Evolutionary conservation across 352 stramenopile genomes (phyloP), one percentile per base, ranked within the genome.

Genomic region (Globisporangium cystogenes): DNA sequence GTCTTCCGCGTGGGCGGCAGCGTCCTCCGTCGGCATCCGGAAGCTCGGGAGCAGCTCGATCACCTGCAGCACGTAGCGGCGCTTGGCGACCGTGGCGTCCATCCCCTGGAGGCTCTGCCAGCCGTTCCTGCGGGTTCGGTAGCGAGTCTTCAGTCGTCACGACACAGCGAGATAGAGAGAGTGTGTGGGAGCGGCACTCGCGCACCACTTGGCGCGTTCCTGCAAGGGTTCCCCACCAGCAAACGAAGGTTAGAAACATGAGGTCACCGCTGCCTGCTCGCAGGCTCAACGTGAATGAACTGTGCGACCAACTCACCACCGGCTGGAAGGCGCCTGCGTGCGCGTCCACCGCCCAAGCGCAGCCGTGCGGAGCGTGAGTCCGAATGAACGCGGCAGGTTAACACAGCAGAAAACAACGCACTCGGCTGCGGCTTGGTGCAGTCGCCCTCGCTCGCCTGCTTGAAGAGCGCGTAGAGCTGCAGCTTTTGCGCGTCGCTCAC

Each of bases 381-480:
- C 26, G 26, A 29, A 2, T 5, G 26, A 29, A 29, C 26, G 3
- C 26, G 5, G 26, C 26, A 29, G 26, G 26, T 5, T 2, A 29
- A 29, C 26, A 5, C 2, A 2, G 26, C 26, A 29, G 26, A 29
- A 2, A 18, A 23, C 15, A 3, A 65, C 64, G 48, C 51, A 82
- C 74, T 80, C 6, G 84, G 74, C 27, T 74, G 66, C 23, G 72
- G 26, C 33, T 70, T 78, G 44, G 18, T 23, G 63, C 79, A 87
- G 59, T 93, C 76, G 35, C 84, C 76, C 18, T 68, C 57, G 24
- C 71, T 89, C 24, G 74, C 74, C 60, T 95, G 82, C 55, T 93
- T 94, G 68, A 80, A 94, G 29, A 92, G 70, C 50, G 59, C 69
- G 57, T 93, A 94, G 37, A 92, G 57, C 54, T 74, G 66, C 59